A percentile compares a stretch with the other conserved stretches of the same genome.
phyloP scores from a whole-genome alignment of 345 rosid species.

The Anacardium occidentale region DNA sequence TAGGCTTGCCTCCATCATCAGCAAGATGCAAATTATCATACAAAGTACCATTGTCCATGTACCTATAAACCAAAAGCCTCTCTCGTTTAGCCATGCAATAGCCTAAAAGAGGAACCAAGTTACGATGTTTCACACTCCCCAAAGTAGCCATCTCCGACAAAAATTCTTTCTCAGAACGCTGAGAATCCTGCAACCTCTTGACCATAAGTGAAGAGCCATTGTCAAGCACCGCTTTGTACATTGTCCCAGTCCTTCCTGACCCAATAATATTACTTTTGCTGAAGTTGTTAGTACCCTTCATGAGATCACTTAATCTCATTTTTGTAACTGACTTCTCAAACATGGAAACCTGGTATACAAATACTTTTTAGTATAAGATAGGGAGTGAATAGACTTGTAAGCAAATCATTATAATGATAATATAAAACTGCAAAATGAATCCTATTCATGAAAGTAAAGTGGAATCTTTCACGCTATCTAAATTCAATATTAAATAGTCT shows the following conservation, averaged over 20 bases:
- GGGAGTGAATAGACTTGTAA: conserved; percentile 3
- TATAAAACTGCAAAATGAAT: too few relatives aligned
- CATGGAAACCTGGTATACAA: conserved; percentile 69
- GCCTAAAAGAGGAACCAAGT: conserved; percentile 88
- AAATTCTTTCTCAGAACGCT: conserved; percentile 79
- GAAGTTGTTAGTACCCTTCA: conserved; percentile 84
- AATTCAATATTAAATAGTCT: conserved; percentile 25
- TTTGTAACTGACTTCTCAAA: conserved; percentile 73
- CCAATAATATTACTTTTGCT: conserved; percentile 76
- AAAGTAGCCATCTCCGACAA: conserved; percentile 76
- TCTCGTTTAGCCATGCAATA: conserved; percentile 69
- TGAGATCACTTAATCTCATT: conserved; percentile 79
- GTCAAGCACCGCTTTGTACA: conserved; percentile 76
- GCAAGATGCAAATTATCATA: conserved; percentile 49
- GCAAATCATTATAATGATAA: background rate
- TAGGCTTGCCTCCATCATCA: conserved; percentile 43
- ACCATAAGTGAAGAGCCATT: conserved; percentile 77
- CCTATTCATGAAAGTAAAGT: conserved; percentile 12
- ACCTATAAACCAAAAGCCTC: conserved; percentile 70
- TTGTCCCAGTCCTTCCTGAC: conserved; percentile 79
- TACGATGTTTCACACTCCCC: conserved; percentile 77
- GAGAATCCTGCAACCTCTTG: conserved; percentile 90
- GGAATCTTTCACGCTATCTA: background rate
- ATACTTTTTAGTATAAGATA: conserved; percentile 14
- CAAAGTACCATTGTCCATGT: conserved; percentile 77